A percentile compares a stretch with the other conserved stretches of the same genome.
Evolutionary conservation across 2,329 filamentous ascomycete genomes (phyloP).

Genomic region (Xylaria sp.): DNA sequence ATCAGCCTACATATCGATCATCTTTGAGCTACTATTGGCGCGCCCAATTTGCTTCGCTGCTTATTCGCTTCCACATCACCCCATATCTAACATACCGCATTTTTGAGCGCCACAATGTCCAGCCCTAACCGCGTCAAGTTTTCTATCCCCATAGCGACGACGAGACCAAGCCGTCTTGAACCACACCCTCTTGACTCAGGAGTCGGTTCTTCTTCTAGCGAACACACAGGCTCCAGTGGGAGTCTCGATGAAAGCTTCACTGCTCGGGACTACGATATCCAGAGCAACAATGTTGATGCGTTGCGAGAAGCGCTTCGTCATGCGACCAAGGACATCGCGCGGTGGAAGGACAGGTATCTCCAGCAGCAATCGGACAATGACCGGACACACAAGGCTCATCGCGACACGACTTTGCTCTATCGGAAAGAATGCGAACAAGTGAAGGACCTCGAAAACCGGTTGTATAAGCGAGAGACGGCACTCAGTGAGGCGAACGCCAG

Average conservation of each 20-base stretch:
- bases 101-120: background rate
- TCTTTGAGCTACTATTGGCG: constrained; percentile 13
- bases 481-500: constrained; percentile 9
- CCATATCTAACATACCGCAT: constrained; percentile 6
- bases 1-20: constrained; percentile 4
- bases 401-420: constrained; percentile 3
- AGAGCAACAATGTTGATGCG: constrained; percentile 18
- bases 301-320: constrained; percentile 15
- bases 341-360: constrained; percentile 10
- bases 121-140: constrained; percentile 20
- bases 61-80: constrained; percentile 4
- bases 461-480: constrained; percentile 15
- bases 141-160: constrained; percentile 10
- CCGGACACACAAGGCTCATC: constrained; percentile 4
- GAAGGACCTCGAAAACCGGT: constrained; percentile 6
- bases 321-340: constrained; percentile 15
- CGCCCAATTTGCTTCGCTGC: constrained; percentile 8
- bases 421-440: background rate
- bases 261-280: constrained; percentile 15
- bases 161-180: constrained; percentile 17
- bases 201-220: constrained; percentile 31
- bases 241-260: constrained; percentile 29
- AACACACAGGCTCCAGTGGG: constrained; percentile 26
- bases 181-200: constrained; percentile 25
- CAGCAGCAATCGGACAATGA: constrained; percentile 4